These are phyloP conservation scores for Sugiyamaella smithiae DNA, from an alignment of 805 yeast species.

Conservation along the genomic window DNA sequence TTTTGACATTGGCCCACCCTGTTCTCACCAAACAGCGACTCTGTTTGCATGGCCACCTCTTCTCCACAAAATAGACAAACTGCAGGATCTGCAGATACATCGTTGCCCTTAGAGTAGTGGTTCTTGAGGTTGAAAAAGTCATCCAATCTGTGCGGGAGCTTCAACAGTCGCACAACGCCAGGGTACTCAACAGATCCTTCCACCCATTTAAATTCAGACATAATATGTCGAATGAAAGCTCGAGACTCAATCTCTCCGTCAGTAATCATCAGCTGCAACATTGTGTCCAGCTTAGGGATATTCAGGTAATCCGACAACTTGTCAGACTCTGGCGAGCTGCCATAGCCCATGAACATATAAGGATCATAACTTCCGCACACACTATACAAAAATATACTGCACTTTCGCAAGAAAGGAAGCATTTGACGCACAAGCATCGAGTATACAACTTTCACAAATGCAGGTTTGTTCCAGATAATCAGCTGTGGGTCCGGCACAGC, in stretches of 20 bases:
- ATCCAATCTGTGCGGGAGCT: slow-evolving; percentile 66
- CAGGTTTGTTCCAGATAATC: slow-evolving; percentile 24
- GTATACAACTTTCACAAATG: slow-evolving; percentile 36
- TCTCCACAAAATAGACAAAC: slow-evolving; percentile 81
- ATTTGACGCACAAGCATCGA: slow-evolving; percentile 54
- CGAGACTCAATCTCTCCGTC: background rate
- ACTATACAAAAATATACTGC: slow-evolving; percentile 54
- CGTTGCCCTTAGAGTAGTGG: background rate
- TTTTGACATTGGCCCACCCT: slow-evolving; percentile 75
- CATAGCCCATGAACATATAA: slow-evolving; percentile 28
- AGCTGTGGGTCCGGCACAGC: slow-evolving; percentile 13
- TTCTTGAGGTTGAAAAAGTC: slow-evolving; percentile 52
- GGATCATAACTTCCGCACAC: slow-evolving; percentile 46
- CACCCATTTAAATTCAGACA: background rate
- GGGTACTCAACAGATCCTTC: slow-evolving; percentile 53
- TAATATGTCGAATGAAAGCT: background rate
- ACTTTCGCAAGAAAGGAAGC: slow-evolving; percentile 64
- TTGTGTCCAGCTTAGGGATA: slow-evolving; percentile 35
- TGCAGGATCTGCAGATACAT: slow-evolving; percentile 62
- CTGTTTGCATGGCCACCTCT: slow-evolving; percentile 62
- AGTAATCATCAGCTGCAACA: slow-evolving; percentile 14
- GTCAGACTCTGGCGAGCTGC: slow-evolving; percentile 49
- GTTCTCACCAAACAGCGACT: slow-evolving; percentile 43
- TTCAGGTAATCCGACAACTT: slow-evolving; percentile 50
- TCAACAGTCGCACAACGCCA: slow-evolving; percentile 56